Evolutionary conservation across 805 yeast genomes (phyloP).

Genomic region (Cyberlindnera petersonii): DNA sequence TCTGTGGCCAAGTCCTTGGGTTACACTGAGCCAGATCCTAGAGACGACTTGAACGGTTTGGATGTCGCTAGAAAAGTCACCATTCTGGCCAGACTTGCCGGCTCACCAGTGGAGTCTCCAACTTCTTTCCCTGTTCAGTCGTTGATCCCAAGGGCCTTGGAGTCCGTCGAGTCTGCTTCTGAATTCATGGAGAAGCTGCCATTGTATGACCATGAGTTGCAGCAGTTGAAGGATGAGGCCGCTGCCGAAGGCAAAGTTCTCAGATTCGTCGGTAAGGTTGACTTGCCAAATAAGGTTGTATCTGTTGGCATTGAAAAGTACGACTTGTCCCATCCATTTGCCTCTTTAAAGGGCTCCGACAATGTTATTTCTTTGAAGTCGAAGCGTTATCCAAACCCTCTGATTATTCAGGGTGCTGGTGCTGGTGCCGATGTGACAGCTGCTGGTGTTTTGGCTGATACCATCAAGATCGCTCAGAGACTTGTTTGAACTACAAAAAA

Average conservation of each 20-base stretch:
- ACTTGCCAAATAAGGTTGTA: conserved; percentile 61
- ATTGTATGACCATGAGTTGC: conserved; percentile 75
- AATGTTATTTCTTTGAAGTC: conserved; percentile 91
- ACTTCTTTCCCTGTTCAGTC: conserved; percentile 92
- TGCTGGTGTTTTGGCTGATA: conserved; percentile 92
- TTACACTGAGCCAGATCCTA: conserved; percentile 98
- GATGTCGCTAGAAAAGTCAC: conserved; percentile 99
- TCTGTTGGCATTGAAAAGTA: conserved; percentile 89
- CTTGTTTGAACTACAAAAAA: conserved; percentile 35
- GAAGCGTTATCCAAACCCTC: conserved; percentile 87
- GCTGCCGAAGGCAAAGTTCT: conserved; percentile 80
- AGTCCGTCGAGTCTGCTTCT: conserved; percentile 61
- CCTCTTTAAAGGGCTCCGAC: conserved; percentile 92
- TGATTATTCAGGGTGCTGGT: conserved; percentile 97
- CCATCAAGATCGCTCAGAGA: conserved; percentile 88
- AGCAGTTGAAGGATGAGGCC: conserved; percentile 74
- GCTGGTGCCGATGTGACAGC: conserved; percentile 78
- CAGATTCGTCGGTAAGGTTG: conserved; percentile 91
- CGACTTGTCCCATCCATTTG: conserved; percentile 89
- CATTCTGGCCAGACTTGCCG: conserved; percentile 89
- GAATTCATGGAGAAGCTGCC: conserved; percentile 84
- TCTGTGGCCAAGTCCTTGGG: conserved; percentile 85
- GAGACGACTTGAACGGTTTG: conserved; percentile 96
- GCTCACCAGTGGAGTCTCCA: conserved; percentile 80
- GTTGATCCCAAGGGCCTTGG: conserved; percentile 83